A percentile compares a stretch with the other conserved stretches of the same genome.
These are phyloP conservation scores for Elongisporangium anandrum DNA, from an alignment of 352 stramenopile genomes.

Conservation along the genomic window DNA sequence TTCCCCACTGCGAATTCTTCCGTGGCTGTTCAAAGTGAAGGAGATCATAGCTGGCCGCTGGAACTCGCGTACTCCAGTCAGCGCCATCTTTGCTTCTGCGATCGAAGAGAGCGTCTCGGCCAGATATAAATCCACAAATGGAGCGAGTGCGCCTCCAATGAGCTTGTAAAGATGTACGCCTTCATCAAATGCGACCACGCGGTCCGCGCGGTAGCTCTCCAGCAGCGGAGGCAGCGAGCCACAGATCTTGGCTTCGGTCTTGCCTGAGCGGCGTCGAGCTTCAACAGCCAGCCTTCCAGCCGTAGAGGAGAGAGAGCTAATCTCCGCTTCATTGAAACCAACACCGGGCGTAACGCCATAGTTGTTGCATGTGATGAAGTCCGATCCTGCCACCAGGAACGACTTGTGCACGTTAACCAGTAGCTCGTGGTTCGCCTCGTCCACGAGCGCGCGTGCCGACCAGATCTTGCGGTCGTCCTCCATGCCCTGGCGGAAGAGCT, in stretches of 20 bases:
- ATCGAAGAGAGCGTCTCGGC: conserved; percentile 87
- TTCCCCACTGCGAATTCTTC: conserved; percentile 75
- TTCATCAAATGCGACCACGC: conserved; percentile 58
- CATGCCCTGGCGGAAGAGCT: conserved; percentile 80
- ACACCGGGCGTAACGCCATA: conserved; percentile 88
- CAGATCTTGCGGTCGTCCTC: conserved; percentile 87
- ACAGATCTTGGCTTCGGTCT: conserved; percentile 37
- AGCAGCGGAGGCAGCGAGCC: conserved; percentile 85
- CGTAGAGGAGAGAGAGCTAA: conserved; percentile 38
- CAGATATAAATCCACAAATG: conserved; percentile 76
- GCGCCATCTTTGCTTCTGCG: conserved; percentile 78
- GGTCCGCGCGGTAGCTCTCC: conserved; percentile 86
- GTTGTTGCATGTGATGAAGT: conserved; percentile 89
- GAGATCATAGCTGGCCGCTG: conserved; percentile 66
- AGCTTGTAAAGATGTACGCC: conserved; percentile 71
- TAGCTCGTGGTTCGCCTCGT: conserved; percentile 61
- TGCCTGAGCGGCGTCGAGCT: conserved; percentile 16
- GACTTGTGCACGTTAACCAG: conserved; percentile 76
- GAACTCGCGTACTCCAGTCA: conserved; percentile 55
- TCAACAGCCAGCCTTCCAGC: conserved; percentile 58
- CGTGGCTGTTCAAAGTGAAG: conserved; percentile 70
- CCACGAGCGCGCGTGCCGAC: conserved; percentile 82
- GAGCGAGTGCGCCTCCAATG: conserved; percentile 54
- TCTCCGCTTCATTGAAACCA: conserved; percentile 71
- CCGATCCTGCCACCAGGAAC: conserved; percentile 72